Evolutionary conservation across 2,329 filamentous ascomycete genomes (phyloP).

Genomic region (Fusarium algeriense): DNA sequence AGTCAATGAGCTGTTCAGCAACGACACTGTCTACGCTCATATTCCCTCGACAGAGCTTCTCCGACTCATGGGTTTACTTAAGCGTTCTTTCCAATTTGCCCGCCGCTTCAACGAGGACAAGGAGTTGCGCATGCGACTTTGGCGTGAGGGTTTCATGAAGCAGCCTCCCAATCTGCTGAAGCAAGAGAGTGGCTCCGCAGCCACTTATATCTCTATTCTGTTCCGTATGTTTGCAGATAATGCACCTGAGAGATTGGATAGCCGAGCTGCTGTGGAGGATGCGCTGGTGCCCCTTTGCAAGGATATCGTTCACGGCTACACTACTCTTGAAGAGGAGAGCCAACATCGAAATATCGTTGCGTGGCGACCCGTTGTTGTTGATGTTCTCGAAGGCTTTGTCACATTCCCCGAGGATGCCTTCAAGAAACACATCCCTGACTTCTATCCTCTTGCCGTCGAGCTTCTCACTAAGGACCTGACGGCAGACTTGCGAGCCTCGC

Average conservation of each 20-base stretch:
- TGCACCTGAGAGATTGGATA: constrained; percentile 82
- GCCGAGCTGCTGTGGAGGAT: constrained; percentile 84
- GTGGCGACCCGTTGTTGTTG: constrained; percentile 96
- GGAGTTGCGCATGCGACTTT: constrained; percentile 91
- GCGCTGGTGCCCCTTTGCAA: constrained; percentile 94
- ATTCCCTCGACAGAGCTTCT: constrained; percentile 93
- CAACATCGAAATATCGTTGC: constrained; percentile 97
- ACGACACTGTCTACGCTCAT: constrained; percentile 91
- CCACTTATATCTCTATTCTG: constrained; percentile 94
- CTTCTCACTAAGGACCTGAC: constrained; percentile 86
- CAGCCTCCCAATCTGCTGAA: constrained; percentile 97
- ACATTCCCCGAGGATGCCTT: constrained; percentile 87
- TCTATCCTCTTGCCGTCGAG: constrained; percentile 89
- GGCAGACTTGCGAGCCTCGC: constrained; percentile 79
- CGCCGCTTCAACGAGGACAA: constrained; percentile 98
- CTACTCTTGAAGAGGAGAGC: constrained; percentile 90
- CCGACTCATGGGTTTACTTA: constrained; percentile 91
- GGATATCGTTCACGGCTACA: constrained; percentile 90
- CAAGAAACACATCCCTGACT: constrained; percentile 79
- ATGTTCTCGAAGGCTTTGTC: constrained; percentile 92
- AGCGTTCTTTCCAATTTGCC: constrained; percentile 96
- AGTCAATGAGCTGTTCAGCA: constrained; percentile 97
- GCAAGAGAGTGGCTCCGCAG: constrained; percentile 92
- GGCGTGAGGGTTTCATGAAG: constrained; percentile 99
- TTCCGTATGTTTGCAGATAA: constrained; percentile 98